A percentile compares a stretch with the other conserved stretches of the same genome.
These are phyloP conservation scores for Massarina eburnea DNA, from an alignment of 2,329 filamentous ascomycete genomes.

Conservation along the genomic window DNA sequence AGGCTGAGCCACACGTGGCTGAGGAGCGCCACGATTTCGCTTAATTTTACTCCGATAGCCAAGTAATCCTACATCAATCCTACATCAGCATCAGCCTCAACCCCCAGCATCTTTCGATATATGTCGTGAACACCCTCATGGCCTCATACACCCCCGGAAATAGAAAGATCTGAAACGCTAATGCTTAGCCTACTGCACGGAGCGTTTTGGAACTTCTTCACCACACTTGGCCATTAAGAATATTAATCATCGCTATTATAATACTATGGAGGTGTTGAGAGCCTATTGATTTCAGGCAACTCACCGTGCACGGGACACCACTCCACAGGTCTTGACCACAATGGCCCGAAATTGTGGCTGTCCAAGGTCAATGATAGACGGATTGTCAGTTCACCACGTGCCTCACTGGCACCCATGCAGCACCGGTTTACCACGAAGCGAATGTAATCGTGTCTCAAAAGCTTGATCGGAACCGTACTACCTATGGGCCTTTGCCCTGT, in stretches of 20 bases:
- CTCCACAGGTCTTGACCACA: neutral
- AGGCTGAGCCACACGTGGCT: neutral
- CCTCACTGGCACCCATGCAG: neutral
- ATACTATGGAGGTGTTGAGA: too few species aligned
- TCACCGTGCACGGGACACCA: too few species aligned
- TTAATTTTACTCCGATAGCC: neutral
- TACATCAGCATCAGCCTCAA: neutral
- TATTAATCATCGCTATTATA: neutral
- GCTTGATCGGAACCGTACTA: conserved; percentile 5
- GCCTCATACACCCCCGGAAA: neutral
- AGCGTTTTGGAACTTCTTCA: too few species aligned
- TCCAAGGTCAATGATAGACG: neutral
- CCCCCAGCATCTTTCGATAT: neutral
- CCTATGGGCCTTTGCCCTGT: too few species aligned
- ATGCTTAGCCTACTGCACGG: neutral
- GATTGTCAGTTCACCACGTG: neutral
- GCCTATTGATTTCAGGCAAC: too few species aligned
- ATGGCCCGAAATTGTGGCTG: neutral
- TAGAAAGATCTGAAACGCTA: neutral
- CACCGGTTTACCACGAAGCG: conserved; percentile 2
- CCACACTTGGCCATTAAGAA: too few species aligned
- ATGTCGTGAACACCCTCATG: neutral
- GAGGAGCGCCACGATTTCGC: neutral
- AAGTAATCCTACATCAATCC: neutral
- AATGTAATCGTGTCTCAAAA: conserved; percentile 13